Evolutionary conservation across 768 basidiomycete genomes (phyloP), one percentile per base, ranked within the genome.

Genomic region (Naematelia encephala): DNA sequence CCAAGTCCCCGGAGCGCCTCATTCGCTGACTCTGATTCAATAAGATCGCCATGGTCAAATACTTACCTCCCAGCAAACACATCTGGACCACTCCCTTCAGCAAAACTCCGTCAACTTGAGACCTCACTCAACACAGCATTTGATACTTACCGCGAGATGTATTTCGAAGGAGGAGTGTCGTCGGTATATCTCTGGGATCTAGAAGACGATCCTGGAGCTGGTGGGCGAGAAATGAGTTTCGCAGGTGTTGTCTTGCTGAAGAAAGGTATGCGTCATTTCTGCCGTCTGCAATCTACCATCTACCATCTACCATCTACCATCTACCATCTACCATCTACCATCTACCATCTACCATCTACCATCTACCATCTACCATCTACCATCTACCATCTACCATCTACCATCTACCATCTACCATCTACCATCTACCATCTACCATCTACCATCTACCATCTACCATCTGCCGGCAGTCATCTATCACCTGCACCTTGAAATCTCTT

Each of bases 121-220:
- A 86, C 92, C 57, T 81, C 88, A 10, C 90, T 93, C 30, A 98
- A 98, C 70, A 90, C 94, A 62, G 93, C 92, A 10, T 98, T 99
- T 70, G 92, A 96, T 74, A 91, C 91, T 1, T 99, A 99, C 78
- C 86, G 93, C 23, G 94, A 97, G 79, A 85, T 97, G 93, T 99
- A 99, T 81, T 99, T 86, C 77, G 96, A 98, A 78, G 94, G 94
- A n/a, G 96, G 96, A 2, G 87, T 91, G 1, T 96, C 91, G 25
- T 91, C 89, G 22, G 94, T 96, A 14, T 99, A 93, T 78, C 85
- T 99, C 19, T 99, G 96, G 96, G 94, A 98, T 74, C 82, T 92
- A 25, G 94, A 97, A 58, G 93, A 98, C 68, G 90, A 90, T 14
- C 27, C 57, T 0, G 34, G 39, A 11, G 46, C 16, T 2, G 64